Conservation (phyloP, 768 basidiomycete genomes). For the Suillus clintonianus region DNA sequence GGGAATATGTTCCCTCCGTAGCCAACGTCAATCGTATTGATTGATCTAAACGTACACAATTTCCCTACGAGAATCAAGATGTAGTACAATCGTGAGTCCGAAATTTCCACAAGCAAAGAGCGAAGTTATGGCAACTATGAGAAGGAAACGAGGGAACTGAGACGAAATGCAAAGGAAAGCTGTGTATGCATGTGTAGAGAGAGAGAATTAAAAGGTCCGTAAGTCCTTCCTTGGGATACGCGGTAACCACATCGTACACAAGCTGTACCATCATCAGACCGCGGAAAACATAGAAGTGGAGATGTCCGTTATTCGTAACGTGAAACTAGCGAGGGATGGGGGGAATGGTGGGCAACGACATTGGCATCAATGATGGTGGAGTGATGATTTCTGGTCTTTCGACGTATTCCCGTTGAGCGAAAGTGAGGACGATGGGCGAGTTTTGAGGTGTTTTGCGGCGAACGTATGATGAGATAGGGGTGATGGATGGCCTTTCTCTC, state of each 20-base stretch:
- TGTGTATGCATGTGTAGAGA: constrained; percentile 2
- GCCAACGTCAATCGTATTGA: background rate
- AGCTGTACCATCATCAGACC: constrained; percentile 1
- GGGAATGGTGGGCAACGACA: constrained; percentile 68
- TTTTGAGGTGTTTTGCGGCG: constrained; percentile 77
- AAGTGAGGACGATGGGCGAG: constrained; percentile 70
- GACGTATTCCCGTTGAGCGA: constrained; percentile 40
- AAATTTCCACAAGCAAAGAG: constrained; percentile 17
- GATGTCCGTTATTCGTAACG: background rate
- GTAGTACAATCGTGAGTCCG: constrained; percentile 14
- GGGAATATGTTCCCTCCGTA: background rate
- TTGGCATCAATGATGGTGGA: constrained; percentile 35
- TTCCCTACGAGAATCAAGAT: background rate
- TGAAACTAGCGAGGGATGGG: constrained; percentile 20
- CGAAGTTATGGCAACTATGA: constrained; percentile 7
- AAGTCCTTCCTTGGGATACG: constrained; percentile 8
- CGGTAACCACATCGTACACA: constrained; percentile 5
- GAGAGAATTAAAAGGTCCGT: constrained; percentile 9
- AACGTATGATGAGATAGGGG: constrained; percentile 79
- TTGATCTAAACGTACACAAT: background rate
- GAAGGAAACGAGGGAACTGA: constrained; percentile 12
- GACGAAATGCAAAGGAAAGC: constrained; percentile 1
- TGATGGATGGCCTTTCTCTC: constrained; percentile 61
- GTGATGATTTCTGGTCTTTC: constrained; percentile 32
- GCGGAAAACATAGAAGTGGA: background rate